These are phyloP conservation scores for Mentha longifolia DNA, from an alignment of 257 asterid genomes.

Conservation along the genomic window DNA sequence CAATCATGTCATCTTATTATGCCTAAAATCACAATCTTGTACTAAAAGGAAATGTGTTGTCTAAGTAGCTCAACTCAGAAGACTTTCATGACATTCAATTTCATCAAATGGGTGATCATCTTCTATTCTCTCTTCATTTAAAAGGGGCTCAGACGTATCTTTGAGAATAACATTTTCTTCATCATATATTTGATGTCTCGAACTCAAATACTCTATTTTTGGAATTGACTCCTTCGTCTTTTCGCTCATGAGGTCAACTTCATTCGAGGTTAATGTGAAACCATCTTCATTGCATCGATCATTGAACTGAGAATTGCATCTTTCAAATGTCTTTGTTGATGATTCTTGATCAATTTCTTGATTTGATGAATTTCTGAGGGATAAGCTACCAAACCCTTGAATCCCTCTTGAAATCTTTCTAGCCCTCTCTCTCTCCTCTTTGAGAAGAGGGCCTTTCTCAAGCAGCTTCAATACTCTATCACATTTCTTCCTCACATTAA, in stretches of 20 bases:
- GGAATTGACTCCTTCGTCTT: not conserved
- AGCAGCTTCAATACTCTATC: conserved; percentile 71
- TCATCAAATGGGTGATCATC: conserved; percentile 51
- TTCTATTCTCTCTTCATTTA: not conserved
- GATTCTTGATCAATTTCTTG: conserved; percentile 38
- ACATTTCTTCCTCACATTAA: conserved; percentile 66
- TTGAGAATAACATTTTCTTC: not conserved
- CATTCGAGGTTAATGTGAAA: conserved; percentile 28
- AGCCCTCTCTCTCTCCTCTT: conserved; percentile 72
- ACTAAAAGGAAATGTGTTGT: too few species aligned
- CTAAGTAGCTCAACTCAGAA: not conserved
- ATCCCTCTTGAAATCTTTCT: conserved; percentile 72
- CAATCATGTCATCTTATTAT: too few species aligned
- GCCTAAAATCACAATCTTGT: too few species aligned
- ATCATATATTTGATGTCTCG: too few species aligned
- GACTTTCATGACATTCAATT: not conserved
- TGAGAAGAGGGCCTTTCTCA: conserved; percentile 63
- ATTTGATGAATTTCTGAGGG: conserved; percentile 42
- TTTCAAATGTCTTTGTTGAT: conserved; percentile 43
- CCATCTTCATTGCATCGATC: conserved; percentile 45
- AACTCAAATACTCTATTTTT: not conserved
- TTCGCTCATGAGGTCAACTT: not conserved
- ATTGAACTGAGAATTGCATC: conserved; percentile 62
- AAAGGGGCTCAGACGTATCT: not conserved
- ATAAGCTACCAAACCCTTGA: conserved; percentile 87